Evolutionary conservation across 345 rosid species (phyloP).

Genomic region (Ceriops zippeliana): DNA sequence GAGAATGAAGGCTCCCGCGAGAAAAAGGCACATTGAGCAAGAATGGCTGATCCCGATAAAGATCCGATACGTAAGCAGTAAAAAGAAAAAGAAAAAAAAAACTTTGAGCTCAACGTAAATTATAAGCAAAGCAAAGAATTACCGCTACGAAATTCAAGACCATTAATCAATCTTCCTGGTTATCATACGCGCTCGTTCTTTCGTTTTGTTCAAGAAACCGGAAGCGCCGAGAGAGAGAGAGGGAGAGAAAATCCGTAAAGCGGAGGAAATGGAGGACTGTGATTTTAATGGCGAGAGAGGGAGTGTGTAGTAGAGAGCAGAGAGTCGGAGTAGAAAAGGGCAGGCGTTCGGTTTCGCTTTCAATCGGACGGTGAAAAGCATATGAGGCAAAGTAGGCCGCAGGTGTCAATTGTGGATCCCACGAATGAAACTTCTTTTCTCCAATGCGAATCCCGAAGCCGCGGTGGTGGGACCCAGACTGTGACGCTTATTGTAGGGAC

Average conservation of each 20-base stretch:
- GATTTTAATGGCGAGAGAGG: background rate
- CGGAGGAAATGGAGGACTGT: background rate
- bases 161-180: background rate
- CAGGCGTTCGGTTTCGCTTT: background rate
- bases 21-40: slow-evolving; percentile 10
- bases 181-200: background rate
- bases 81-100: too few relatives aligned
- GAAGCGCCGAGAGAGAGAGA: too few relatives aligned
- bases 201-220: too few relatives aligned
- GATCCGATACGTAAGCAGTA: slow-evolving; percentile 20
- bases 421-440: background rate
- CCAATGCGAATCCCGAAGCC: background rate
- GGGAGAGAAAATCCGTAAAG: too few relatives aligned
- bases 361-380: background rate
- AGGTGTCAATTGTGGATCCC: background rate
- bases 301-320: background rate
- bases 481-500: too few relatives aligned
- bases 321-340: background rate
- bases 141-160: background rate
- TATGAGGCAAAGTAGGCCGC: background rate
- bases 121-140: slow-evolving; percentile 3
- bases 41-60: slow-evolving; percentile 26
- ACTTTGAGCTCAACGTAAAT: background rate
- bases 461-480: background rate
- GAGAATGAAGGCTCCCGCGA: slow-evolving; percentile 26